A percentile compares a stretch with the other conserved stretches of the same genome.
Evolutionary conservation across 768 basidiomycete species (phyloP).

Genomic region (Nevesoporus exiguus): DNA sequence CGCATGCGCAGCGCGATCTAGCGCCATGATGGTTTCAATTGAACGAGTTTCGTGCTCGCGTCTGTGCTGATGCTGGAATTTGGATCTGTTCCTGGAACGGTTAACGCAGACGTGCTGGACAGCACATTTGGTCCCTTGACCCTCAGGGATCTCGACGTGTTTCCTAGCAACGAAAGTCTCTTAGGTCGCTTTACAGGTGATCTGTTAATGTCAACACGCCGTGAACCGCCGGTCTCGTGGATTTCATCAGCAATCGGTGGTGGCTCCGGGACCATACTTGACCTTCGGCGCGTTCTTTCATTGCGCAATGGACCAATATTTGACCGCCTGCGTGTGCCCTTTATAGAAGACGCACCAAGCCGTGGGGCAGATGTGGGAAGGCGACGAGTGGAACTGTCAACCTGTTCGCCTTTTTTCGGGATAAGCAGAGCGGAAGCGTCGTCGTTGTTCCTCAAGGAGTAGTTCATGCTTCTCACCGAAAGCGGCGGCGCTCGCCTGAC

Average conservation of each 20-base stretch:
- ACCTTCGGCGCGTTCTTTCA: slow-evolving; percentile 71
- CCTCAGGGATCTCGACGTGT: slow-evolving; percentile 34
- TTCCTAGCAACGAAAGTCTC: slow-evolving; percentile 51
- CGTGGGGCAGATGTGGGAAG: slow-evolving; percentile 45
- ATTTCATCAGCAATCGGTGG: slow-evolving; percentile 43
- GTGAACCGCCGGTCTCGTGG: slow-evolving; percentile 29
- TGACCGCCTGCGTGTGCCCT: slow-evolving; percentile 56
- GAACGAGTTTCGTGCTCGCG: slow-evolving; percentile 41
- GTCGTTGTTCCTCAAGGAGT: slow-evolving; percentile 27
- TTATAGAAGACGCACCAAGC: slow-evolving; percentile 32
- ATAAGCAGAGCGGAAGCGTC: slow-evolving; percentile 24
- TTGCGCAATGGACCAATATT: slow-evolving; percentile 72
- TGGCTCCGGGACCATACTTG: slow-evolving; percentile 76
- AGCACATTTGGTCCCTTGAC: slow-evolving; percentile 32
- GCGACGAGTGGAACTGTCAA: slow-evolving; percentile 48
- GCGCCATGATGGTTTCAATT: slow-evolving; percentile 55
- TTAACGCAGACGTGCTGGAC: slow-evolving; percentile 29
- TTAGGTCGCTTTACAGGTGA: slow-evolving; percentile 62
- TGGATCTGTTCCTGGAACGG: slow-evolving; percentile 37
- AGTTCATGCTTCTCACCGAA: slow-evolving; percentile 68
- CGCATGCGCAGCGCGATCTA: slow-evolving; percentile 30
- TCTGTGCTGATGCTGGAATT: slow-evolving; percentile 45
- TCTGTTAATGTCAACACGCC: slow-evolving; percentile 41
- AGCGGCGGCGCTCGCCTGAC: slow-evolving; percentile 39
- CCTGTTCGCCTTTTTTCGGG: slow-evolving; percentile 35